Conservation (phyloP, 805 yeast genomes). For the Spathaspora sp. region DNA sequence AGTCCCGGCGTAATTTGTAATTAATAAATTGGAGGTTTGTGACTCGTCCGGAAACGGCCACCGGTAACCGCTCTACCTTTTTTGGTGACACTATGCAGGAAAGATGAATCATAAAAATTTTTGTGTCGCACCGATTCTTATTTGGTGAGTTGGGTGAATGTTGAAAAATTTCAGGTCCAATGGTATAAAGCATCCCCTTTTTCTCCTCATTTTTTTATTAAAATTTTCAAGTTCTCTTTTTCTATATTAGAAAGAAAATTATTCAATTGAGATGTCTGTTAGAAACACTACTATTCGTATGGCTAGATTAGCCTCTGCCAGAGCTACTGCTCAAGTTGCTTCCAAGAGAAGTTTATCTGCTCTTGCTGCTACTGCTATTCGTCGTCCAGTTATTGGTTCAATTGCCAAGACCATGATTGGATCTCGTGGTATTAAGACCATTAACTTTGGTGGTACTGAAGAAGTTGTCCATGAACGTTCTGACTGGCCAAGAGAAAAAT, state of each 20-base stretch:
- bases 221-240: background rate
- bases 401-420: conserved; percentile 43
- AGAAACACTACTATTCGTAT: conserved; percentile 42
- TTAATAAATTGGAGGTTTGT: background rate
- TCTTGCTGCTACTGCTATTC: conserved; percentile 37
- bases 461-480: conserved; percentile 97
- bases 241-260: conserved; percentile 1
- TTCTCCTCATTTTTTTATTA: conserved; percentile 2
- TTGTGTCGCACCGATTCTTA: background rate
- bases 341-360: conserved; percentile 67
- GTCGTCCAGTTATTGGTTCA: conserved; percentile 41
- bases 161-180: conserved; percentile 4
- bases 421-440: conserved; percentile 90
- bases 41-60: background rate
- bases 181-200: conserved; percentile 2
- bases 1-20: background rate
- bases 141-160: background rate
- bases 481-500: conserved; percentile 99
- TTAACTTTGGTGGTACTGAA: conserved; percentile 93
- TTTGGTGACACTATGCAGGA: conserved; percentile 3
- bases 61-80: conserved; percentile 1
- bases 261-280: conserved; percentile 31
- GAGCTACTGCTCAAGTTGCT: conserved; percentile 41
- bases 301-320: conserved; percentile 47
- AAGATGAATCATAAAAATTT: background rate